These are phyloP conservation scores for Closterium sp. DNA, from an alignment of 139 green algal species.

Conservation along the genomic window DNA sequence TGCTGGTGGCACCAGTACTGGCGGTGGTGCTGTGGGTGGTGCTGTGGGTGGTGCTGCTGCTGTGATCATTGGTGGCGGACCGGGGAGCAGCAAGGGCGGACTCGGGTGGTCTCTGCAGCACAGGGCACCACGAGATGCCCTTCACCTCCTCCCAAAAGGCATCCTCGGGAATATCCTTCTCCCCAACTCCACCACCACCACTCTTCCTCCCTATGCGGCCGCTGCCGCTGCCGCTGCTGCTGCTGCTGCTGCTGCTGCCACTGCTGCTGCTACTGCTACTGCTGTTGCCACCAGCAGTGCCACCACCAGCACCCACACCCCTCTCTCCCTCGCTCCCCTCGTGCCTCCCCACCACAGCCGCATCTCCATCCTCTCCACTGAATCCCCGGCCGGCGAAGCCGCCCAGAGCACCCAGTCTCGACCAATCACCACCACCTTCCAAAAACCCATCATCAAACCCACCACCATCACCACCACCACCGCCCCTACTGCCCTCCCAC, in stretches of 20 bases:
- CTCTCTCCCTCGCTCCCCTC: no score
- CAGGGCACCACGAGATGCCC: constrained; percentile 64
- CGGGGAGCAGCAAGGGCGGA: neutral
- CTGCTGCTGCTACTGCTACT: neutral
- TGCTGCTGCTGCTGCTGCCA: no score
- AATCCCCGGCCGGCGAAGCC: neutral
- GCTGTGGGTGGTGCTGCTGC: no score
- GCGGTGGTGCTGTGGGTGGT: no score
- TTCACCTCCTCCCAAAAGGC: constrained; percentile 53
- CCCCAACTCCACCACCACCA: neutral
- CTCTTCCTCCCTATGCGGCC: neutral
- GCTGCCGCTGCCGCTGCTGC: neutral
- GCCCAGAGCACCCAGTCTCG: neutral
- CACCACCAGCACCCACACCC: neutral
- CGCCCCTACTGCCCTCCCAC: neutral
- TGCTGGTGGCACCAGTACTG: no score
- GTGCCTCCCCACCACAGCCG: neutral
- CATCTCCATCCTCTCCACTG: neutral
- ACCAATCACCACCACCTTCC: neutral
- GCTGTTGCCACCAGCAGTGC: no score
- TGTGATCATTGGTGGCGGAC: no score
- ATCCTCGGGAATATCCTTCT: constrained; percentile 18
- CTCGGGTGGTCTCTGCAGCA: constrained; percentile 40
- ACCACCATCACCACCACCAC: neutral
- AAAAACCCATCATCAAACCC: neutral